Evolutionary conservation across 2,329 filamentous ascomycete genomes (phyloP), one percentile per base, ranked within the genome.

Genomic region (Penicillium sp.): DNA sequence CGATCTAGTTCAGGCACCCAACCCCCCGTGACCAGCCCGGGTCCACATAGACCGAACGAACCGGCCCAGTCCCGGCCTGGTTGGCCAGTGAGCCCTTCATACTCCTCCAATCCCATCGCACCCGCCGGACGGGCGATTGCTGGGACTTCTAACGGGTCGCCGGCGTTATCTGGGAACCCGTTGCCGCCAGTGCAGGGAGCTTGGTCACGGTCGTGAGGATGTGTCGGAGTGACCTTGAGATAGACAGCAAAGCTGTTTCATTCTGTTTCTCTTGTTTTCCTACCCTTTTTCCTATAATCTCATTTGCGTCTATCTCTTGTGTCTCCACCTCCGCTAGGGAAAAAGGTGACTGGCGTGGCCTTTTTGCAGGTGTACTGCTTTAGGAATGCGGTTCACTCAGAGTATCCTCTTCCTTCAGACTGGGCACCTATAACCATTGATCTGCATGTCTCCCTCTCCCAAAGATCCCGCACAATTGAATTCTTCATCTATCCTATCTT

Each of bases 141-240:
- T 39, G 31, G 49, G 1, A 37, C 49, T 1, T 36, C 55, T 39
- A 33, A 56, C 3, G 50, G 42, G 14, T 52, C 57, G 19, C 48
- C 57, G 11, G 38, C 53, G 6, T 39, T 59, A n/a, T 34, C 56
- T 31, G 59, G 59, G 10, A 50, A 44, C 1, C 28, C 54, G n/a
- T 30, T 61, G 28, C 57, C 59, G 18, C 59, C 57, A 16, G 46
- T 60, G 19, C 57, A 61, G 40, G 53, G 55, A n/a, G 38, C 54
- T 8, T 61, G 59, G 59, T 31, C 56, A 14, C 56, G 56, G n/a
- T 19, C 52, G 43, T 61, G 40, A 54, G 5, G 5, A 30, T 14
- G 18, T 7, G 10, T 28, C 11, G 13, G 11, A 16, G 29, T 44
- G 48, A 18, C 19, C 2, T 11, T 27, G 13, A 34, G 12, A 47